A percentile compares a stretch with the other conserved stretches of the same genome.
phyloP scores from a whole-genome alignment of 176 grass and related monocot species.

The Hsuehochloa calcarea region DNA sequence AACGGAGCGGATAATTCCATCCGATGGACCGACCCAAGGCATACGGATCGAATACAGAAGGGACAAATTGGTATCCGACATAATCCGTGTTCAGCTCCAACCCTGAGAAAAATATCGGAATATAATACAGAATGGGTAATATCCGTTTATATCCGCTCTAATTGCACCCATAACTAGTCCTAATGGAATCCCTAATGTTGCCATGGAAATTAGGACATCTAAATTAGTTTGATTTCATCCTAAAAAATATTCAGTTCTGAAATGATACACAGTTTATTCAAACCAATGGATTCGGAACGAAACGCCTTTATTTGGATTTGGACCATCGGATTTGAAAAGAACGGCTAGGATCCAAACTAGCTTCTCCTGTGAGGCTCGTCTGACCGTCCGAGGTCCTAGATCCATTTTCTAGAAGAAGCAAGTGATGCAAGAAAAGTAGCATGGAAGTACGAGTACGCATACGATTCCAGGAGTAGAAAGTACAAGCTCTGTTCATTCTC shows the following conservation, averaged over 20 bases:
- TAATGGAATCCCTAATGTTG: neutral
- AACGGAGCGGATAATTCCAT: fast-evolving
- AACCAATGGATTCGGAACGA: neutral
- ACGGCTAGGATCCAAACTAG: neutral
- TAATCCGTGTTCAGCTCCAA: too few species aligned
- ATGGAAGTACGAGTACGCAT: constrained; percentile 2
- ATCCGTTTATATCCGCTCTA: fast-evolving
- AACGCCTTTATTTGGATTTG: neutral
- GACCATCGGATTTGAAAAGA: neutral
- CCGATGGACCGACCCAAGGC: fast-evolving
- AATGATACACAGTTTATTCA: neutral
- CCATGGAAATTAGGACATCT: neutral
- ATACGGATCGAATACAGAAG: too few species aligned
- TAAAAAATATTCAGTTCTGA: neutral
- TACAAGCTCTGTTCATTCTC: constrained; percentile 27
- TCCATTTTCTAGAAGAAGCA: neutral
- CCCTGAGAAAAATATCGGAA: too few species aligned
- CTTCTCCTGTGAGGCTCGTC: neutral
- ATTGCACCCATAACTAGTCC: neutral
- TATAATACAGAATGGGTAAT: too few species aligned
- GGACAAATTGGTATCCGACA: too few species aligned
- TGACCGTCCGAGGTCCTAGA: neutral
- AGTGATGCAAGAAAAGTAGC: constrained; percentile 42
- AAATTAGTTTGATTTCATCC: neutral
- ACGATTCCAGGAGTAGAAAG: constrained; percentile 19